Conservation (phyloP, 495 filamentous ascomycete genomes). For the Glarea lozoyensis region DNA sequence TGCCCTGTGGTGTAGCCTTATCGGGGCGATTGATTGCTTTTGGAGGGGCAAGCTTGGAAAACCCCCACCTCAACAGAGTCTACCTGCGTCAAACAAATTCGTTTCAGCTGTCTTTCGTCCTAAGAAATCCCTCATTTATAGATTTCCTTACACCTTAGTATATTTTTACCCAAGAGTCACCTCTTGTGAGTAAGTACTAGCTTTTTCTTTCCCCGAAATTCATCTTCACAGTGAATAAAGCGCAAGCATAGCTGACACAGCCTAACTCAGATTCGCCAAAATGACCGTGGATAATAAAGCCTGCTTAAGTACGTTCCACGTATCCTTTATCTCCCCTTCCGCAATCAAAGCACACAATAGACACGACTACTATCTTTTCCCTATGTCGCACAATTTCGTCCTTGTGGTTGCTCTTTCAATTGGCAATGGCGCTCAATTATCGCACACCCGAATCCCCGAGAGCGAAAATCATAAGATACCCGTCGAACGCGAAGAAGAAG, state of each 20-base stretch:
- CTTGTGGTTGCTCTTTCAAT: slow-evolving; percentile 4
- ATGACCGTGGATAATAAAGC: slow-evolving; percentile 90
- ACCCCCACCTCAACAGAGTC: slow-evolving; percentile 2
- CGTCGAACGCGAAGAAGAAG: slow-evolving; percentile 13
- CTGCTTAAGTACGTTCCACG: slow-evolving; percentile 63
- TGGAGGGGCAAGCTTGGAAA: slow-evolving; percentile 7
- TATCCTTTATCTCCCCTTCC: slow-evolving; percentile 10
- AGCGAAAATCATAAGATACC: not conserved
- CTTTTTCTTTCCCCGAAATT: slow-evolving; percentile 12
- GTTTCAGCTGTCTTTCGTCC: no score
- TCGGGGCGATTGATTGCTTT: slow-evolving; percentile 11
- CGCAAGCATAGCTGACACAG: slow-evolving; percentile 14
- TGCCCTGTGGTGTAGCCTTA: no score
- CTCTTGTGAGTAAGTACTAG: no score
- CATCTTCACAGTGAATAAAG: slow-evolving; percentile 10
- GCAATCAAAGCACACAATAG: no score
- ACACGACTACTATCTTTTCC: not conserved
- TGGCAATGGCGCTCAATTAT: slow-evolving; percentile 5
- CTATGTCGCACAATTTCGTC: not conserved
- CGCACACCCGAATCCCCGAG: not conserved
- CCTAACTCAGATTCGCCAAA: slow-evolving; percentile 21
- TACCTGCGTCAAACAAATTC: no score
- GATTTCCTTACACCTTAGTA: no score
- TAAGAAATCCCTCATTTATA: no score
- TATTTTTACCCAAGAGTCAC: no score